Evolutionary conservation across 495 filamentous ascomycete genomes (phyloP).

Genomic region (Coniosporium apollinis): DNA sequence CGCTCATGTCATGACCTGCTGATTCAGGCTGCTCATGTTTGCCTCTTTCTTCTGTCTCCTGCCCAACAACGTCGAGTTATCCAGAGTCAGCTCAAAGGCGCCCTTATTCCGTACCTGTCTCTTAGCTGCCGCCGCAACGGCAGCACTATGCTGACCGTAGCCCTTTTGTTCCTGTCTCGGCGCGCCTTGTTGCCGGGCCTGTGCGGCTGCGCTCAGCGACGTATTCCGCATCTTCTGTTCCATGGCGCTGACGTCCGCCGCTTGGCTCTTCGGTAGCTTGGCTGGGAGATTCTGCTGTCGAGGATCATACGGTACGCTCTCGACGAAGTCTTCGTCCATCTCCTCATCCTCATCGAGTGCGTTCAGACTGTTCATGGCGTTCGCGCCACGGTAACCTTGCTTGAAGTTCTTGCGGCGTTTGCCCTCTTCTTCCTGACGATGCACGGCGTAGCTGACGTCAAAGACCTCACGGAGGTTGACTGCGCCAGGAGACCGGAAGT

Average conservation of each 20-base stretch:
- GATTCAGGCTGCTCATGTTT: slow-evolving; percentile 18
- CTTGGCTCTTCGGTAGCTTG: slow-evolving; percentile 51
- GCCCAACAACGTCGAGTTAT: slow-evolving; percentile 75
- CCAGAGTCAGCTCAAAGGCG: slow-evolving; percentile 79
- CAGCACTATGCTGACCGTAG: slow-evolving; percentile 66
- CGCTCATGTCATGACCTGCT: slow-evolving; percentile 7
- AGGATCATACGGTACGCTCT: slow-evolving; percentile 32
- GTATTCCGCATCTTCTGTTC: slow-evolving; percentile 75
- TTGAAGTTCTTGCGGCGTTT: slow-evolving; percentile 71
- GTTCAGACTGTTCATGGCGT: slow-evolving; percentile 37
- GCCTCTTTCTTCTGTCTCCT: slow-evolving; percentile 41
- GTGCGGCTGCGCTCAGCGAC: slow-evolving; percentile 46
- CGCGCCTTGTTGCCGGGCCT: slow-evolving; percentile 36
- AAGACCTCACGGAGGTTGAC: slow-evolving; percentile 95
- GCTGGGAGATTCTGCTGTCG: slow-evolving; percentile 32
- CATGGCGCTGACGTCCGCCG: slow-evolving; percentile 53
- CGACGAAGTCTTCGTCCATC: slow-evolving; percentile 41
- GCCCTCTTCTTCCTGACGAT: slow-evolving; percentile 87
- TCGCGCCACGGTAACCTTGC: slow-evolving; percentile 47
- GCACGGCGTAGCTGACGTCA: slow-evolving; percentile 91
- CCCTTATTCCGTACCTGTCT: slow-evolving; percentile 52
- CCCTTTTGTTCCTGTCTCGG: slow-evolving; percentile 41
- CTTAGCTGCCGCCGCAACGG: slow-evolving; percentile 63
- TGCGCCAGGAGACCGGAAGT: slow-evolving; percentile 91
- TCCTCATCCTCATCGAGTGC: slow-evolving; percentile 49